Percentiles rank a stretch among this genome's conserved stretches.
Evolutionary conservation across 331 rosid genomes (phyloP).

Genomic region (Quercus phellos): DNA sequence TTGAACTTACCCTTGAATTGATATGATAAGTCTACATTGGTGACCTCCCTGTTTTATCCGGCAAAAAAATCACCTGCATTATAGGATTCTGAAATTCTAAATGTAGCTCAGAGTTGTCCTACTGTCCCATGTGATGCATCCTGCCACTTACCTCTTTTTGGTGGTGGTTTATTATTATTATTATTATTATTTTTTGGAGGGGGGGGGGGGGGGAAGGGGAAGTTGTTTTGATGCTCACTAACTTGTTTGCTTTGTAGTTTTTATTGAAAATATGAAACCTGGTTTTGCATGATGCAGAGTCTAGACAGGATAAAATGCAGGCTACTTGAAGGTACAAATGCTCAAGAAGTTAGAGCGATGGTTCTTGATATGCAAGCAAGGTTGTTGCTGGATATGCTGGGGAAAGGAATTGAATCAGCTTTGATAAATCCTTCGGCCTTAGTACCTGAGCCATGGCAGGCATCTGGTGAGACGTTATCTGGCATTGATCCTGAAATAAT

Average conservation of each 20-base stretch:
- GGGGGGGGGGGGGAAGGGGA: not conserved
- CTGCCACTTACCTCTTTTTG: not conserved
- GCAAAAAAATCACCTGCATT: not conserved
- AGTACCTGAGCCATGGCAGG: constrained; percentile 82
- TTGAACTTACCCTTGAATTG: not conserved
- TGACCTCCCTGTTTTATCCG: constrained; percentile 1
- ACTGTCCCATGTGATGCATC: not conserved
- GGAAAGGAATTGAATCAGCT: constrained; percentile 94
- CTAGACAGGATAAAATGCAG: constrained; percentile 92
- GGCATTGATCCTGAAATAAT: constrained; percentile 67
- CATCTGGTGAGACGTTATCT: constrained; percentile 57
- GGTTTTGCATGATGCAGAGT: constrained; percentile 54
- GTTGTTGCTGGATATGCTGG: constrained; percentile 91
- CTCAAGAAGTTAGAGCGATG: constrained; percentile 96
- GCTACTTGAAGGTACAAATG: constrained; percentile 88
- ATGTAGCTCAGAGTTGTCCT: not conserved
- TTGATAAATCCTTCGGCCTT: constrained; percentile 74
- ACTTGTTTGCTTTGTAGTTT: not conserved
- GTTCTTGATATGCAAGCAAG: constrained; percentile 99
- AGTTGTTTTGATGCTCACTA: not conserved
- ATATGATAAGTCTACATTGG: not conserved
- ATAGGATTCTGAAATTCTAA: not conserved
- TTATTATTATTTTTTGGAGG: no score
- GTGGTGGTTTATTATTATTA: no score
- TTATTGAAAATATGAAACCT: constrained; percentile 6